These are phyloP conservation scores for Lactarius deliciosus DNA, from an alignment of 768 basidiomycete genomes.

Conservation along the genomic window DNA sequence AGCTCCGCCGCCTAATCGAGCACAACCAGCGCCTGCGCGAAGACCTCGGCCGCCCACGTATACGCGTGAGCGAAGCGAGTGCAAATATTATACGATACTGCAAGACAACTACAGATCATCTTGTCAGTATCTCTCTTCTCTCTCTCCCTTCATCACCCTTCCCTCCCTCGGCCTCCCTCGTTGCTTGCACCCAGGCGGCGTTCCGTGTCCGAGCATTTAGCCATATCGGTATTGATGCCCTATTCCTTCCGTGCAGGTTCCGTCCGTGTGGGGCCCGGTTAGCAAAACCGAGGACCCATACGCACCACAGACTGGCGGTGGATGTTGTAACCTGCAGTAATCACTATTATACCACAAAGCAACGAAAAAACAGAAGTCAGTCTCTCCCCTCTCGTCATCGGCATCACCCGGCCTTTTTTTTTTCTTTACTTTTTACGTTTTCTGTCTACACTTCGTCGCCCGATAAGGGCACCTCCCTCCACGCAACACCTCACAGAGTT, in stretches of 20 bases:
- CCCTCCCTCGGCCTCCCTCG: neutral
- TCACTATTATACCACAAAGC: neutral
- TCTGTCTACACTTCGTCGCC: conserved; percentile 1
- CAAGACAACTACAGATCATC: conserved; percentile 70
- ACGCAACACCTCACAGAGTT: neutral
- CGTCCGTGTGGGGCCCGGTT: conserved; percentile 97
- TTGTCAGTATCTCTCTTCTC: conserved; percentile 43
- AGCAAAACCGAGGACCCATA: conserved; percentile 92
- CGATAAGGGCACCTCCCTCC: neutral
- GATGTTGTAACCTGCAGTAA: conserved; percentile 29
- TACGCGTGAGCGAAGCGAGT: conserved; percentile 72
- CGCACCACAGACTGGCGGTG: conserved; percentile 48
- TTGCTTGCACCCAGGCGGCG: neutral
- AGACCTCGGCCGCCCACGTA: conserved; percentile 68
- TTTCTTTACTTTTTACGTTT: neutral
- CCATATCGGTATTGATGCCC: conserved; percentile 28
- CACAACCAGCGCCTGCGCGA: conserved; percentile 73
- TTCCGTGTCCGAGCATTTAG: neutral
- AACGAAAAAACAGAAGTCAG: neutral
- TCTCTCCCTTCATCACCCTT: neutral
- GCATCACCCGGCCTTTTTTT: neutral
- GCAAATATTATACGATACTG: conserved; percentile 71
- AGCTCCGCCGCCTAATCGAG: conserved; percentile 72
- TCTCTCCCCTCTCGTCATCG: neutral
- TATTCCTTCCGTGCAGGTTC: conserved; percentile 54